Conservation (phyloP, 208 protist species). For the Wallacemonas sp. region DNA sequence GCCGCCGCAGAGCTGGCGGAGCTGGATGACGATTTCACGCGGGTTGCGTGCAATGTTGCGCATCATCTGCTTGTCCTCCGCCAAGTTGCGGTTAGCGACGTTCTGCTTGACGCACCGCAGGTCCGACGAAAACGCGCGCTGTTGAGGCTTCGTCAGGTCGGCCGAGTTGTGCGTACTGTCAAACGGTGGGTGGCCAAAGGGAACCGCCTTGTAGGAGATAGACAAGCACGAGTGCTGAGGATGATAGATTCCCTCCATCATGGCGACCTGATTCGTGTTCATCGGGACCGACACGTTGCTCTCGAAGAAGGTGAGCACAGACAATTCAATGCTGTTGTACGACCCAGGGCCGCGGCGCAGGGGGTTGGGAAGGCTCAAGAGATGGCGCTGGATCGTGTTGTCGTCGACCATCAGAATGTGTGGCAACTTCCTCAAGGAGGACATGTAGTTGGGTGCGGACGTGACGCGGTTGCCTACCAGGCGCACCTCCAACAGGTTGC, state of each 20-base stretch:
- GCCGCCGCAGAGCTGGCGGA: conserved; percentile 45
- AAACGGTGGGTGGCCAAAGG: conserved; percentile 48
- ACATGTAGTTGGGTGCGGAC: conserved; percentile 39
- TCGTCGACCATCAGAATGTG: conserved; percentile 65
- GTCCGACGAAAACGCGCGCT: conserved; percentile 56
- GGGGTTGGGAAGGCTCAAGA: conserved; percentile 73
- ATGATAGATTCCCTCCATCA: conserved; percentile 28
- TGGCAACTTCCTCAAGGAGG: conserved; percentile 27
- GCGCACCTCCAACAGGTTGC: conserved; percentile 61
- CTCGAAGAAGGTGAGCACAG: conserved; percentile 41
- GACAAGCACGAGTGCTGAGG: conserved; percentile 21
- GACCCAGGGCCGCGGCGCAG: conserved; percentile 10
- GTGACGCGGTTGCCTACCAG: conserved; percentile 71
- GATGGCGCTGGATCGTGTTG: conserved; percentile 34
- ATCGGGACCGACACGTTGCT: conserved; percentile 24
- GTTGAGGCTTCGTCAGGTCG: conserved; percentile 44
- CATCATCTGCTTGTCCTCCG: conserved; percentile 44
- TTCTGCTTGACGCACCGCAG: conserved; percentile 31
- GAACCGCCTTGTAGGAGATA: conserved; percentile 50
- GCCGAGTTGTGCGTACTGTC: conserved; percentile 43
- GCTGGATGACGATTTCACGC: conserved; percentile 37
- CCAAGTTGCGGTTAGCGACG: conserved; percentile 69
- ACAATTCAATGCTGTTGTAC: conserved; percentile 15
- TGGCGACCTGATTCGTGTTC: conserved; percentile 21
- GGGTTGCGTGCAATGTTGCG: conserved; percentile 47